Base-by-base conservation (phyloP, 2,329 filamentous ascomycete genomes). In the Parastagonospora avenae region DNA sequence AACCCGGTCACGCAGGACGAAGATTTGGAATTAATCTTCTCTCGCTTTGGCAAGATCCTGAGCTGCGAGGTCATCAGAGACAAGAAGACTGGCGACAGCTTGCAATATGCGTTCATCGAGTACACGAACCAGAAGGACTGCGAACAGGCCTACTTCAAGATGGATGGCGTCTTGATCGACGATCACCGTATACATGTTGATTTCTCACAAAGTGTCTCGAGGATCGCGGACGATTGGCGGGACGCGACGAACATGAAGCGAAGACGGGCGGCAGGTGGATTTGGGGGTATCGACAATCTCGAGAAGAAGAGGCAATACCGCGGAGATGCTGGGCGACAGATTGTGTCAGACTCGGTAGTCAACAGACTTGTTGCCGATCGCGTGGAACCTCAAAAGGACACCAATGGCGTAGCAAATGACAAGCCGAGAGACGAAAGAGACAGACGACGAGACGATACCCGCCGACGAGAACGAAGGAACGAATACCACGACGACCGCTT, bases 21-120 rank as follows among this genome's bases (percentile, higher is more conserved):
- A 67, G 94, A 99, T 70, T 80, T 99, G 40, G 89, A 97, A 71
- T 83, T 97, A 59, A 97, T 99, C 57, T 99, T 99, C 76, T 93
- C 91, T 49, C 92, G 94, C 0, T 99, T 99, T 64, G 94, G 94
- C 62, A 93, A 89, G 68, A 96, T 99, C 36, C 74, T 97, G 19
- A 96, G 91, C 40, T 99, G 94, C 70, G 94, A 99, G 76, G 90
- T 99, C 30, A 97, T 99, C 56, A 84, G 93, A 42, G 94, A 99
- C 72, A 90, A 90, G 70, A 91, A 91, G 67, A 97, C 93, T 0
- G 92, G 92, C 4, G 94, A 99, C 75, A 96, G 91, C 67, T 77
- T 99, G 42, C 94, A 99, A 72, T 99, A 99, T 70, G 92, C 94
- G 1, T 99, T 99, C 63, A 95, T 99, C 67, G 94, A 99, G 72